phyloP scores from a whole-genome alignment of 768 basidiomycete genomes.

The Psilocybe cubensis region DNA sequence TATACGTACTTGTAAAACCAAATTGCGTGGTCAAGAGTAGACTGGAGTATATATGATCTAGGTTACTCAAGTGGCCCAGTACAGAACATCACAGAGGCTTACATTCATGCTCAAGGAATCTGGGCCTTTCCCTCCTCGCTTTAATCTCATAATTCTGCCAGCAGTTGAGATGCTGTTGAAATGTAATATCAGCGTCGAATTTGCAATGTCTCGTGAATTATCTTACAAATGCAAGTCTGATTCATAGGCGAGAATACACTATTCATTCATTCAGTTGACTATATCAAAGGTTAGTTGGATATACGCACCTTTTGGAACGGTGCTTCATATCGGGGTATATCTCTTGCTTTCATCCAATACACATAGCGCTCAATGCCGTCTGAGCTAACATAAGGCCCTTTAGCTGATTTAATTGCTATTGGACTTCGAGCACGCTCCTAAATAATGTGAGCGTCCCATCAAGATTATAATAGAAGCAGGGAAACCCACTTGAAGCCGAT shows the following conservation, averaged over 20 bases:
- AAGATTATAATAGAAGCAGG: background rate
- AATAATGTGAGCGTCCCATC: background rate
- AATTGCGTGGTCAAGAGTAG: conserved; percentile 78
- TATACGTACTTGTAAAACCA: conserved; percentile 72
- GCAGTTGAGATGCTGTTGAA: conserved; percentile 58
- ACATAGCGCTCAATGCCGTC: conserved; percentile 57
- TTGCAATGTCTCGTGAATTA: background rate
- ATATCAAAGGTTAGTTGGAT: background rate
- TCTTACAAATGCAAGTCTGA: conserved; percentile 81
- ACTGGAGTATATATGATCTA: conserved; percentile 58
- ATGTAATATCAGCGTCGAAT: conserved; percentile 11
- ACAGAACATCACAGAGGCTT: conserved; percentile 23
- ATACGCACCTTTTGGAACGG: conserved; percentile 74
- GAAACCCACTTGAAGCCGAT: conserved; percentile 29
- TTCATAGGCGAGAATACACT: conserved; percentile 82
- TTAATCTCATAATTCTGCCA: conserved; percentile 56
- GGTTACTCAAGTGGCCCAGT: background rate
- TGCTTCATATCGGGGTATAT: conserved; percentile 65
- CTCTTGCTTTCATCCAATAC: conserved; percentile 83
- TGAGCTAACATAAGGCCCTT: conserved; percentile 39
- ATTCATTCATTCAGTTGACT: background rate
- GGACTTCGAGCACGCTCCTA: conserved; percentile 75
- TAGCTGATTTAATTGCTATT: conserved; percentile 63
- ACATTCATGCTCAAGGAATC: conserved; percentile 64
- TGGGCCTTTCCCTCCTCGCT: conserved; percentile 50